Conservation (phyloP, 2,329 filamentous ascomycete genomes). For the Plectosphaerella cucumerina region DNA sequence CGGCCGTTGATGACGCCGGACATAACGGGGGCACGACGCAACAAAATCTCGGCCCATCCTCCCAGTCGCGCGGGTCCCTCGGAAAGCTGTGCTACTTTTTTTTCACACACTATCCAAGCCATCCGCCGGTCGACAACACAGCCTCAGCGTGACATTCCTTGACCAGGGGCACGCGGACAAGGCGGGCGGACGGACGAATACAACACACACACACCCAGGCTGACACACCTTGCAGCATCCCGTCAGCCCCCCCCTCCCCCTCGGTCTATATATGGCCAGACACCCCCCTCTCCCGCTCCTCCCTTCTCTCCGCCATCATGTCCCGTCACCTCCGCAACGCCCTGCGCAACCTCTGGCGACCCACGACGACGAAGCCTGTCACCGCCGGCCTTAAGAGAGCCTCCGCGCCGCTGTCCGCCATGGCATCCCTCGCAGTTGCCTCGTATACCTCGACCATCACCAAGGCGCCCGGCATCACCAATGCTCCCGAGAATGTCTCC, state of each 20-base stretch:
- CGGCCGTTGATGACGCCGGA: too few species aligned
- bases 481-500: conserved; percentile 36
- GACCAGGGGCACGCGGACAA: background rate
- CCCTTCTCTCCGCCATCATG: background rate
- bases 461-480: conserved; percentile 26
- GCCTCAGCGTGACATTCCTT: conserved; percentile 4
- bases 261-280: background rate
- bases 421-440: conserved; percentile 12
- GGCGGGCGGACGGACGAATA: background rate
- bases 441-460: conserved; percentile 23
- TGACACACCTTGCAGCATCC: background rate
- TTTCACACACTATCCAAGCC: conserved; percentile 3
- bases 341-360: conserved; percentile 9
- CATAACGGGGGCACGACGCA: too few species aligned
- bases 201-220: background rate
- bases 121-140: conserved; percentile 16
- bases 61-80: too few species aligned
- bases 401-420: conserved; percentile 6
- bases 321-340: background rate
- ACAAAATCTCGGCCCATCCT: too few species aligned
- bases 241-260: background rate
- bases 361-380: conserved; percentile 4
- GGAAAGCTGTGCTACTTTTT: too few species aligned
- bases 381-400: conserved; percentile 7
- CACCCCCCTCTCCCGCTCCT: background rate